Conservation (phyloP, 176 grass and related monocot genomes). For the Chloris gayana region DNA sequence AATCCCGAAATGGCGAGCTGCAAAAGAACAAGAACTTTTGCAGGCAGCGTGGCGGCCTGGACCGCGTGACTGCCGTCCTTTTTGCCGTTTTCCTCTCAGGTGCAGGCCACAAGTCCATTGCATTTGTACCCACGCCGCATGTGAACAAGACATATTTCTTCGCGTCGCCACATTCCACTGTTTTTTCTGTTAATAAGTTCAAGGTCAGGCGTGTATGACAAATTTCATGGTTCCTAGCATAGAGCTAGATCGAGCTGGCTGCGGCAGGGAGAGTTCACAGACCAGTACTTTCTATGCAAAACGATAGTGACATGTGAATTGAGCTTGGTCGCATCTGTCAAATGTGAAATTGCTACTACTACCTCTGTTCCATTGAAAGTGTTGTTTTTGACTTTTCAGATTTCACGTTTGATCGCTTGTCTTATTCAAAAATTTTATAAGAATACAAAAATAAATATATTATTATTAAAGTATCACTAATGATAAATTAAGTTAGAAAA, state of each 20-base stretch:
- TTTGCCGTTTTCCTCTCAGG: background rate
- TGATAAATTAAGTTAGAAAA: too few relatives aligned
- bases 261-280: background rate
- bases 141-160: conserved; percentile 15
- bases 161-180: background rate
- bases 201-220: background rate
- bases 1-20: background rate
- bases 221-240: background rate
- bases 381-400: too few relatives aligned
- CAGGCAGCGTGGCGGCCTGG: background rate
- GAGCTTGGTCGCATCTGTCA: background rate
- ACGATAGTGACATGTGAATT: conserved; percentile 27
- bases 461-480: too few relatives aligned
- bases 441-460: too few relatives aligned
- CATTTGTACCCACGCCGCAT: conserved; percentile 17
- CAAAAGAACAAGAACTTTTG: too few relatives aligned
- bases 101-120: background rate
- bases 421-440: too few relatives aligned
- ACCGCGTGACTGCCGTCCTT: background rate
- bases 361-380: too few relatives aligned
- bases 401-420: too few relatives aligned
- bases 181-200: background rate
- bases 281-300: background rate
- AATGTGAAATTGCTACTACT: background rate
- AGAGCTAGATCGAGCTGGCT: background rate